Conservation (phyloP, 1,139 yeast genomes). For the Protomyces inouyei region DNA sequence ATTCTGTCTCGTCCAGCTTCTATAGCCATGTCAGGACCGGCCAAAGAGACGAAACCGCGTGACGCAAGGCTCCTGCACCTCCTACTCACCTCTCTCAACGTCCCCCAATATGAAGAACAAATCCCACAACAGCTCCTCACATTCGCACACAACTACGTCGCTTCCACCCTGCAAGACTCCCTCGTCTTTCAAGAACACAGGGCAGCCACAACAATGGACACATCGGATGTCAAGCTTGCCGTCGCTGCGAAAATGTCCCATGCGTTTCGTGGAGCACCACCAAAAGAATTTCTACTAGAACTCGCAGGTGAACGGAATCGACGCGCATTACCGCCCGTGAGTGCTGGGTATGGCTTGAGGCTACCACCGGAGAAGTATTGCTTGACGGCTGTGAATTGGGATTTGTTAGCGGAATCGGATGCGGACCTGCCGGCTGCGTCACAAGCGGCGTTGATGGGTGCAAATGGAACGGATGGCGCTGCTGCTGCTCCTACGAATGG, state of each 20-base stretch:
- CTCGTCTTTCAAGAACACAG: slow-evolving; percentile 6
- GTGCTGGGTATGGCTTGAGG: slow-evolving; percentile 87
- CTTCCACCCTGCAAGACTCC: slow-evolving; percentile 12
- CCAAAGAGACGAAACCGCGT: slow-evolving; percentile 49
- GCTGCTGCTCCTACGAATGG: neutral
- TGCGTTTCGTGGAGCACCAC: slow-evolving; percentile 94
- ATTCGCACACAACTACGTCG: slow-evolving; percentile 59
- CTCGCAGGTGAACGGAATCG: slow-evolving; percentile 88
- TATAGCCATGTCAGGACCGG: slow-evolving; percentile 5
- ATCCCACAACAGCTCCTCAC: slow-evolving; percentile 95
- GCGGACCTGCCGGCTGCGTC: neutral
- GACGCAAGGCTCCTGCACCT: slow-evolving; percentile 87
- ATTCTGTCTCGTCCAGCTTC: no score
- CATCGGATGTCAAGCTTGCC: slow-evolving; percentile 87
- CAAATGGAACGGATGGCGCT: neutral
- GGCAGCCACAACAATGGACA: neutral
- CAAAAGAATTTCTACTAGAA: slow-evolving; percentile 83
- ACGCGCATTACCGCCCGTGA: slow-evolving; percentile 83
- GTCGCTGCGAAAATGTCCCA: slow-evolving; percentile 89
- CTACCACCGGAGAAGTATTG: slow-evolving; percentile 98
- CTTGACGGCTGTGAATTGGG: slow-evolving; percentile 38
- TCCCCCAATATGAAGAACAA: slow-evolving; percentile 86
- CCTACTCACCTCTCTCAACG: slow-evolving; percentile 89
- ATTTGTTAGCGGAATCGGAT: neutral
- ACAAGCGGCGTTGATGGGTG: neutral